Conservation (phyloP, 495 filamentous ascomycete genomes). For the Talaromyces proteolyticus region DNA sequence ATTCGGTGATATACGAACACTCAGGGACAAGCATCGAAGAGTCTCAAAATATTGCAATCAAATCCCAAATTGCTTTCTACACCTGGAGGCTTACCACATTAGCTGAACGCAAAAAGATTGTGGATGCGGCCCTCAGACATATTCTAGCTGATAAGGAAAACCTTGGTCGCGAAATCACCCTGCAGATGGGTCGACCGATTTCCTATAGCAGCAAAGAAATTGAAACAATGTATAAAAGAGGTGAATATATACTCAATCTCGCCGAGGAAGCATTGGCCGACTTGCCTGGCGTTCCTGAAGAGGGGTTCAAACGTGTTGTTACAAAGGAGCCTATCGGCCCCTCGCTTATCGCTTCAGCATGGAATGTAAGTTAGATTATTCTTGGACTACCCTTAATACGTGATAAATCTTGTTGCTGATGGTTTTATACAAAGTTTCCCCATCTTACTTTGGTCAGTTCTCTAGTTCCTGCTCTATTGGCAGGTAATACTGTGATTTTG, state of each 20-base stretch:
- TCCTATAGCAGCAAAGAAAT: constrained; percentile 79
- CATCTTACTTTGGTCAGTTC: constrained; percentile 91
- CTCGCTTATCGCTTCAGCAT: constrained; percentile 81
- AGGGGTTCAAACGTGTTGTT: constrained; percentile 84
- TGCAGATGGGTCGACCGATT: constrained; percentile 94
- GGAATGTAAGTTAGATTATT: constrained; percentile 89
- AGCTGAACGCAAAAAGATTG: constrained; percentile 65
- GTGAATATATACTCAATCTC: constrained; percentile 77
- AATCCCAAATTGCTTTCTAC: constrained; percentile 65
- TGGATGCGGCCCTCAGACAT: constrained; percentile 68
- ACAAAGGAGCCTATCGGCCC: constrained; percentile 81
- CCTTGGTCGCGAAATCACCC: constrained; percentile 73
- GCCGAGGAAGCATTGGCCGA: constrained; percentile 57
- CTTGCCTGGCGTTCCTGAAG: constrained; percentile 73
- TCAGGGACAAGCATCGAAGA: constrained; percentile 66
- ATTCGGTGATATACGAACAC: constrained; percentile 74
- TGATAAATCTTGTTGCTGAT: too few species aligned
- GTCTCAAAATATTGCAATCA: constrained; percentile 56
- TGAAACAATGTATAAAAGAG: constrained; percentile 73
- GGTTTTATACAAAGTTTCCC: constrained; percentile 65
- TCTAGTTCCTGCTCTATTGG: constrained; percentile 78
- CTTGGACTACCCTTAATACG: too few species aligned
- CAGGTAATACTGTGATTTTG: constrained; percentile 83
- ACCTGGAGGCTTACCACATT: constrained; percentile 56
- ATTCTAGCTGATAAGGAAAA: constrained; percentile 66